Conservation (phyloP, 495 filamentous ascomycete genomes). For the Tricharina praecox region DNA sequence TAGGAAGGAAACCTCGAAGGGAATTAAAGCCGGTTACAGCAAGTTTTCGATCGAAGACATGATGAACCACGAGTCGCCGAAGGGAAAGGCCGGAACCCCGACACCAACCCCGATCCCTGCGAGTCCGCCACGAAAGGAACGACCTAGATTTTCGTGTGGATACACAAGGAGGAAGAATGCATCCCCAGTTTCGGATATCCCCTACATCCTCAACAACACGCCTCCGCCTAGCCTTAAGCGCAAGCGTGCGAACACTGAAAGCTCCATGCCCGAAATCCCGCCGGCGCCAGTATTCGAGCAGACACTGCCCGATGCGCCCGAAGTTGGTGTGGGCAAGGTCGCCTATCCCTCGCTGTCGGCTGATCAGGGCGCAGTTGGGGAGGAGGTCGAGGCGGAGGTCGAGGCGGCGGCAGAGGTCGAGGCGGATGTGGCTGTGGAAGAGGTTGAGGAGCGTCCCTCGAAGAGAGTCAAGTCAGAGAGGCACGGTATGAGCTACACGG, state of each 20-base stretch:
- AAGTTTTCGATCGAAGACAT: constrained; percentile 4
- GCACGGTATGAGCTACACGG: constrained; percentile 23
- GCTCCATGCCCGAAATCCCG: neutral
- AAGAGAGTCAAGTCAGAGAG: constrained; percentile 19
- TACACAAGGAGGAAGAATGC: neutral
- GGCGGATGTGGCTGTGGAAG: constrained; percentile 3
- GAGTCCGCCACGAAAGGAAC: neutral
- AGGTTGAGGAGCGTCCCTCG: constrained; percentile 11
- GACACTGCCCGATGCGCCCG: neutral
- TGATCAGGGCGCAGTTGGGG: neutral
- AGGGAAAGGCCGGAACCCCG: neutral
- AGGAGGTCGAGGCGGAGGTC: constrained; percentile 4
- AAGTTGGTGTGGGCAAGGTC: neutral
- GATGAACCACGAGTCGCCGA: constrained; percentile 5
- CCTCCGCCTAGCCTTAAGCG: neutral
- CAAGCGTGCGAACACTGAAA: neutral
- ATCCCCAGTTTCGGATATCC: neutral
- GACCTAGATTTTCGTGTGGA: neutral
- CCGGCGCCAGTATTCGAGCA: neutral
- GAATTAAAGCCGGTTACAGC: neutral
- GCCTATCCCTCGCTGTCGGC: neutral
- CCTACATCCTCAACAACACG: neutral
- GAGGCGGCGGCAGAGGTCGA: constrained; percentile 7
- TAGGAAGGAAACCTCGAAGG: too few species aligned
- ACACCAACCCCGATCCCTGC: neutral